These are phyloP conservation scores for Pestalotiopsis fici DNA, from an alignment of 2,329 filamentous ascomycete genomes.

Conservation along the genomic window DNA sequence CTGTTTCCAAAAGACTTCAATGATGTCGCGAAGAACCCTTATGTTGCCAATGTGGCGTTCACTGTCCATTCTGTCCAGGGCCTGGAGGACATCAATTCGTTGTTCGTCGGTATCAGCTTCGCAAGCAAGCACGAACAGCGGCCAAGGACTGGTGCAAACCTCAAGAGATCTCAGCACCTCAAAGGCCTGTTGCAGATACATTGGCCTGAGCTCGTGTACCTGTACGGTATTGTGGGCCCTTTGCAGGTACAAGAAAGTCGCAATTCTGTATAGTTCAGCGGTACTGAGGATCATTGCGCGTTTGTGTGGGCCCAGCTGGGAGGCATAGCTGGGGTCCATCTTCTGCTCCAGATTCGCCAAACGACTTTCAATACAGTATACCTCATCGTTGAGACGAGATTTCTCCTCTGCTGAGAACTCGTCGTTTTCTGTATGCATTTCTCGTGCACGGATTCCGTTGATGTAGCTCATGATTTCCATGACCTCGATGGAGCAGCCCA, in stretches of 20 bases:
- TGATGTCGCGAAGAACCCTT: conserved; percentile 40
- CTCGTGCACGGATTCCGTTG: conserved; percentile 33
- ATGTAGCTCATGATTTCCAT: conserved; percentile 43
- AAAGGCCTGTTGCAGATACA: conserved; percentile 36
- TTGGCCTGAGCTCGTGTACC: conserved; percentile 25
- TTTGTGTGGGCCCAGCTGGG: conserved; percentile 27
- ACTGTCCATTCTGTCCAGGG: conserved; percentile 42
- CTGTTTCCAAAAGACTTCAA: conserved; percentile 47
- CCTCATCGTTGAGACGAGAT: conserved; percentile 26
- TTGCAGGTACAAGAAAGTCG: conserved; percentile 43
- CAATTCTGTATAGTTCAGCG: conserved; percentile 52
- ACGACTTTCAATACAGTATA: conserved; percentile 24
- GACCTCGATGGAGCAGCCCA: conserved; percentile 48
- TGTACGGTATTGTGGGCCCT: conserved; percentile 25
- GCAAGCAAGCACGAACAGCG: conserved; percentile 47
- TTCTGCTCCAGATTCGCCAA: conserved; percentile 26
- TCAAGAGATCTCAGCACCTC: conserved; percentile 34
- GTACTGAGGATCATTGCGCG: conserved; percentile 37
- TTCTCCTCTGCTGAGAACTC: conserved; percentile 24
- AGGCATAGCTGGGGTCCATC: conserved; percentile 27
- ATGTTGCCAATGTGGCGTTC: conserved; percentile 46
- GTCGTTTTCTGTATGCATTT: conserved; percentile 28
- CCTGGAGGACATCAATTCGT: conserved; percentile 38
- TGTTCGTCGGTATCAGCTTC: conserved; percentile 42
- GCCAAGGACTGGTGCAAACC: conserved; percentile 49